These are phyloP conservation scores for Lichtheimia ornata DNA, from an alignment of 371 early-diverging fungal species.

Conservation along the genomic window DNA sequence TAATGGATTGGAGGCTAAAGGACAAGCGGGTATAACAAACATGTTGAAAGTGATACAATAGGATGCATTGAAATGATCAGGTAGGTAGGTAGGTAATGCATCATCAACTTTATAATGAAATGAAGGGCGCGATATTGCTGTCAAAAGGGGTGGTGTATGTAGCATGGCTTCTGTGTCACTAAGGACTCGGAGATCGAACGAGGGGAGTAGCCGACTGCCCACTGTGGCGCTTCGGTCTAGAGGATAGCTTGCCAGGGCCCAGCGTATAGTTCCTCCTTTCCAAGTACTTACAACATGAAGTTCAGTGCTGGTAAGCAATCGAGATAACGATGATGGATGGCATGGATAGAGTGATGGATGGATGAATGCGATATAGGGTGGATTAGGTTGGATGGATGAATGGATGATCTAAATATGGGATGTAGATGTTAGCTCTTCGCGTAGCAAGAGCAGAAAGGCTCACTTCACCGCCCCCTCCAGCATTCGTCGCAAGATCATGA, in stretches of 20 bases:
- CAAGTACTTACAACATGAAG: constrained; percentile 28
- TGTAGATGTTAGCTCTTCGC: constrained; percentile 88
- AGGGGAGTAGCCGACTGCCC: constrained; percentile 6
- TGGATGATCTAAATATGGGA: constrained; percentile 11
- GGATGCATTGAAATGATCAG: too few relatives aligned
- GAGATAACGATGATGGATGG: background rate
- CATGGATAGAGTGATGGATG: background rate
- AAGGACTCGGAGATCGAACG: constrained; percentile 1
- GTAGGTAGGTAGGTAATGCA: background rate
- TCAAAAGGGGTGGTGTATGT: background rate
- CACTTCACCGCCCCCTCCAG: constrained; percentile 96
- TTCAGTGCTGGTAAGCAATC: constrained; percentile 37
- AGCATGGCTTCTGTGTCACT: constrained; percentile 1
- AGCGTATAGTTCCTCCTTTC: constrained; percentile 14
- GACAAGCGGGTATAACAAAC: background rate
- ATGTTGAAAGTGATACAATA: too few relatives aligned
- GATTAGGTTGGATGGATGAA: constrained; percentile 22
- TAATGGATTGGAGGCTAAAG: too few relatives aligned
- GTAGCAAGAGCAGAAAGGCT: constrained; percentile 96
- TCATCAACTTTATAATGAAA: background rate
- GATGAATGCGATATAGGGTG: background rate
- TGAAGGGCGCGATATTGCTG: background rate
- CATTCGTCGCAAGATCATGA: constrained; percentile 95
- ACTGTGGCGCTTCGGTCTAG: constrained; percentile 2
- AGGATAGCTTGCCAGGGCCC: background rate